phyloP scores from a whole-genome alignment of 106 monocot genomes.

The Amphibolis antarctica region DNA sequence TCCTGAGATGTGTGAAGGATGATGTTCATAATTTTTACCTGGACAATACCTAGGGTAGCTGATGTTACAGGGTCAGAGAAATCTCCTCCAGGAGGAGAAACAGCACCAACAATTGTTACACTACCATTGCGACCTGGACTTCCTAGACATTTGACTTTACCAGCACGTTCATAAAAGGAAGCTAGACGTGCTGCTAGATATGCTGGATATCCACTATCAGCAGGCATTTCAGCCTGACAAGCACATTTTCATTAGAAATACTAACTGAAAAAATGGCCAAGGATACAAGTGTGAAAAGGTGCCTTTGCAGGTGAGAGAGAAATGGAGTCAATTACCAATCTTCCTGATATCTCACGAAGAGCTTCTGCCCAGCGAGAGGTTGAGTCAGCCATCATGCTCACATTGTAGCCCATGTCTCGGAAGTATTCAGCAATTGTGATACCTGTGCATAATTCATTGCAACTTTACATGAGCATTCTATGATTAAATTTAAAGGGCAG shows the following conservation, averaged over 20 bases:
- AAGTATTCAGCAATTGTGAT: constrained; percentile 99
- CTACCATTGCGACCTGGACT: constrained; percentile 77
- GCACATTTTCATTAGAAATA: constrained; percentile 1
- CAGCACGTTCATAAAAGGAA: constrained; percentile 99
- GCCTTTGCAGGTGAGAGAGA: neutral
- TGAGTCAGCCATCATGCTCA: constrained; percentile 99
- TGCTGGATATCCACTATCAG: constrained; percentile 99
- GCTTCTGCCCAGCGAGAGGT: constrained; percentile 99
- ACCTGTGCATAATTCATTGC: constrained; percentile 26
- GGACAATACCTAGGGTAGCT: constrained; percentile 96
- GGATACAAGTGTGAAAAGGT: neutral
- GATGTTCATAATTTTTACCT: constrained; percentile 55
- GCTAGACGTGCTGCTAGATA: constrained; percentile 94
- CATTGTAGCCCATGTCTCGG: constrained; percentile 99
- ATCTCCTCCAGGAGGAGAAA: constrained; percentile 99
- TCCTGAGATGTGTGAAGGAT: too few species aligned
- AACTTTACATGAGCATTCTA: constrained; percentile 3
- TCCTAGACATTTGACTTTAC: constrained; percentile 95
- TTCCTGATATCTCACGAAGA: constrained; percentile 97
- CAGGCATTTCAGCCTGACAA: constrained; percentile 96
- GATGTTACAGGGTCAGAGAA: constrained; percentile 99
- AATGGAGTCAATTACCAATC: constrained; percentile 50
- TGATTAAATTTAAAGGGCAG: too few species aligned
- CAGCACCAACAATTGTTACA: constrained; percentile 99
- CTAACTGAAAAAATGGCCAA: neutral